These are phyloP conservation scores for Linum lewisii DNA, from an alignment of 345 rosid species.

Conservation along the genomic window DNA sequence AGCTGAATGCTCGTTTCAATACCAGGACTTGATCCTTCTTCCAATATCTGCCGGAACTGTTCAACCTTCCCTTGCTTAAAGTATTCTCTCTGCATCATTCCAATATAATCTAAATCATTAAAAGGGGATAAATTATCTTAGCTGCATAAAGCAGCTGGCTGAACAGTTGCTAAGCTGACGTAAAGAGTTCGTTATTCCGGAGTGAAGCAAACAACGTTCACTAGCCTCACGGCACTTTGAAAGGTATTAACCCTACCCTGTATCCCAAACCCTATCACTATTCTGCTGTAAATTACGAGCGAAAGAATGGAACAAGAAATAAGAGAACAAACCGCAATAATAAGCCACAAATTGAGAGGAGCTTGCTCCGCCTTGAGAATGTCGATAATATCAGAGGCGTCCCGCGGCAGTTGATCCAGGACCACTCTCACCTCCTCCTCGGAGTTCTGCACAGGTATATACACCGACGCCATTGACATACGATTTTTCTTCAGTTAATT, in stretches of 20 bases:
- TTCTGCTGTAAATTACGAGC: background rate
- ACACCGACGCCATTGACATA: constrained; percentile 60
- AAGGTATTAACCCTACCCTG: background rate
- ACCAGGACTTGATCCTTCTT: constrained; percentile 98
- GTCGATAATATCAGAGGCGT: constrained; percentile 93
- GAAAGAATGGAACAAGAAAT: background rate
- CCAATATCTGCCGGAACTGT: constrained; percentile 87
- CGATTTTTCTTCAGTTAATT: background rate
- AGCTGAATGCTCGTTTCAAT: background rate
- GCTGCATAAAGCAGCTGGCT: background rate
- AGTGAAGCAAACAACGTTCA: background rate
- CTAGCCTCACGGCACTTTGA: background rate
- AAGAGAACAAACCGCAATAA: constrained; percentile 54
- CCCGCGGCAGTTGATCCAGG: constrained; percentile 93
- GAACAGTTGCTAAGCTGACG: background rate
- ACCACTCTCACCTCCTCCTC: constrained; percentile 97
- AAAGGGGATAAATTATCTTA: background rate
- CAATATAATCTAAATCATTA: background rate
- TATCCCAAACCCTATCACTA: background rate
- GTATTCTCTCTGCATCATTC: constrained; percentile 71
- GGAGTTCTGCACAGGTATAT: constrained; percentile 96
- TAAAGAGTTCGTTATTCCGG: too few relatives aligned
- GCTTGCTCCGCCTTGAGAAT: constrained; percentile 99
- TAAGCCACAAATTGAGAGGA: constrained; percentile 95
- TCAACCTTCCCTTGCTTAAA: constrained; percentile 91